Evolutionary conservation across 768 basidiomycete genomes (phyloP).

Genomic region (Suillus alpinus): DNA sequence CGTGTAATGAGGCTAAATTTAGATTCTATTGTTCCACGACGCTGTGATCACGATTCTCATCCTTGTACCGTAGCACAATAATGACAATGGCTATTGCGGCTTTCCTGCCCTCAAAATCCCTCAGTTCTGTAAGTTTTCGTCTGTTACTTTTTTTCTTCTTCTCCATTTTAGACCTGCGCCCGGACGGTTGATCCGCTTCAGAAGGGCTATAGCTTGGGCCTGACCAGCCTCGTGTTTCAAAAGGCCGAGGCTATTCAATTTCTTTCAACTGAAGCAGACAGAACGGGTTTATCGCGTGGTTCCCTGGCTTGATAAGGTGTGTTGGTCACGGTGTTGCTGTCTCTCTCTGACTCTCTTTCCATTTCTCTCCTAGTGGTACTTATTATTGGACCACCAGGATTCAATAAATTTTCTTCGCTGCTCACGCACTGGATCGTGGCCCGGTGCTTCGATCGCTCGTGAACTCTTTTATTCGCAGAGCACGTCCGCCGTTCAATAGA

Average conservation of each 20-base stretch:
- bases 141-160: not conserved
- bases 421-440: slow-evolving; percentile 2
- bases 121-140: not conserved
- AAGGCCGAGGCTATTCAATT: not conserved
- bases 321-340: slow-evolving; percentile 1
- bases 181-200: slow-evolving; percentile 8
- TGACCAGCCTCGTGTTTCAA: slow-evolving; percentile 10
- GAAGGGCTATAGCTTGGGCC: not conserved
- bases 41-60: not conserved
- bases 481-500: not conserved
- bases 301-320: slow-evolving; percentile 6
- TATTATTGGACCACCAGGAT: not conserved
- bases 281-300: slow-evolving; percentile 1
- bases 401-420: not conserved
- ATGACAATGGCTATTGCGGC: slow-evolving; percentile 1
- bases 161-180: not conserved
- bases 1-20: not conserved
- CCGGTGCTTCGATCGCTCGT: slow-evolving; percentile 11
- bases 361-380: not conserved
- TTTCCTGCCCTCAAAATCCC: not conserved
- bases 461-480: slow-evolving; percentile 18
- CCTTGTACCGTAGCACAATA: not conserved
- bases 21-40: slow-evolving; percentile 5
- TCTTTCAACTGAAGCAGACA: not conserved
- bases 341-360: slow-evolving; percentile 1